Percentiles rank a stretch among this genome's conserved stretches.
phyloP scores from a whole-genome alignment of 2,329 filamentous ascomycete genomes.

The Cladosporium austrohemisphaericum region DNA sequence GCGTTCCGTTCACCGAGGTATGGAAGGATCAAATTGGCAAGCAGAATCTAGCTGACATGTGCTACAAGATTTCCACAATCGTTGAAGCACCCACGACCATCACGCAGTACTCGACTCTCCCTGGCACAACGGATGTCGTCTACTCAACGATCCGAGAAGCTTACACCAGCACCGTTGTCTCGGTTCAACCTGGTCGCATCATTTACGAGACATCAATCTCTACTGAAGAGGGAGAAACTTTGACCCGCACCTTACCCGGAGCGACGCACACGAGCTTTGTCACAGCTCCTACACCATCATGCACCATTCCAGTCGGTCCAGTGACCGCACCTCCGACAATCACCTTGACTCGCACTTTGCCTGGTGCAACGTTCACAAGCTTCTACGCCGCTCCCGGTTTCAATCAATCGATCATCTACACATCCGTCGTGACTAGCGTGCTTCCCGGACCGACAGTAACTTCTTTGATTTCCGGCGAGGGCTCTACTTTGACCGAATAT shows the following conservation, averaged over 20 bases:
- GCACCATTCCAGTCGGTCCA: neutral
- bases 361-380: neutral
- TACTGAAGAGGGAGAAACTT: neutral
- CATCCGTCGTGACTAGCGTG: neutral
- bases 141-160: neutral
- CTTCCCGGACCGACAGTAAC: neutral
- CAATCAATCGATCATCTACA: neutral
- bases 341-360: neutral
- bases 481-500: neutral
- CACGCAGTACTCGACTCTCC: neutral
- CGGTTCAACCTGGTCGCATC: neutral
- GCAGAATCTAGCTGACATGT: no score
- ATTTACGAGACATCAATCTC: slow-evolving; percentile 2
- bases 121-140: neutral
- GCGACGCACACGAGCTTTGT: neutral
- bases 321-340: neutral
- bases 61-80: slow-evolving; percentile 1
- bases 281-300: neutral
- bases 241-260: neutral
- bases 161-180: slow-evolving; percentile 4
- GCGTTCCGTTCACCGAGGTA: neutral
- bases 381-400: neutral
- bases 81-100: slow-evolving; percentile 1
- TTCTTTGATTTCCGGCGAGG: neutral
- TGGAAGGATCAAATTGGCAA: neutral